Conservation (phyloP, 495 filamentous ascomycete species). For the Cercophora sp. region DNA sequence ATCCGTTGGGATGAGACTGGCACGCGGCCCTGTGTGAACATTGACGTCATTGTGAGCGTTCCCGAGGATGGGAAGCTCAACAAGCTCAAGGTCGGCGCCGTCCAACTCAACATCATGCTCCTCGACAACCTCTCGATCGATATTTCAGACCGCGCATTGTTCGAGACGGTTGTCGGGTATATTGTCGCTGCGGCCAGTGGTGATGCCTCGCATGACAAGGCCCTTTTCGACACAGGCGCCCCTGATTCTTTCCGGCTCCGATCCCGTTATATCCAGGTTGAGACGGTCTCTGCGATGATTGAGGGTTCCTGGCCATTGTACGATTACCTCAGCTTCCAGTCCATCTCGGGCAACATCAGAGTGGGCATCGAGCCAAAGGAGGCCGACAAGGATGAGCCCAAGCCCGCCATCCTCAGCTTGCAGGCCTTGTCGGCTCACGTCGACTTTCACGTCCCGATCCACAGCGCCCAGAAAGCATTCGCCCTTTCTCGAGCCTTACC, state of each 20-base stretch:
- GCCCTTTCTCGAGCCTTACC: constrained; percentile 1
- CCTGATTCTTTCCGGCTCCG: constrained; percentile 26
- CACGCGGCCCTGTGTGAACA: constrained; percentile 33
- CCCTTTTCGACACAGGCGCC: constrained; percentile 20
- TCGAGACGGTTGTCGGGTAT: constrained; percentile 26
- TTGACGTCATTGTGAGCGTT: constrained; percentile 41
- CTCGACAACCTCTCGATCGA: constrained; percentile 37
- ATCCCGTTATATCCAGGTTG: constrained; percentile 31
- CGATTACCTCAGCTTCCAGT: constrained; percentile 35
- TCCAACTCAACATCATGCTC: constrained; percentile 38
- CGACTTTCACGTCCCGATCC: constrained; percentile 32
- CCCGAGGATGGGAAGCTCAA: constrained; percentile 30
- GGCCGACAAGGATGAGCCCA: constrained; percentile 18
- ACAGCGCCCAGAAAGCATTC: constrained; percentile 12
- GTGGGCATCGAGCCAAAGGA: constrained; percentile 36
- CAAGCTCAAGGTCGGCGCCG: constrained; percentile 21
- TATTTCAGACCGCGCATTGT: constrained; percentile 18
- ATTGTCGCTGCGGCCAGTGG: constrained; percentile 23
- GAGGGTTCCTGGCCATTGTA: constrained; percentile 41
- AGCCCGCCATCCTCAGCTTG: constrained; percentile 32
- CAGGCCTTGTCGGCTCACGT: constrained; percentile 34
- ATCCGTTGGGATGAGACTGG: constrained; percentile 20
- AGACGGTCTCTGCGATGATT: constrained; percentile 35
- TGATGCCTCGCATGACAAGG: constrained; percentile 8
- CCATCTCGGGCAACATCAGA: constrained; percentile 34